Conservation (phyloP, 2,329 filamentous ascomycete species). For the Neofusicoccum umdonicola region DNA sequence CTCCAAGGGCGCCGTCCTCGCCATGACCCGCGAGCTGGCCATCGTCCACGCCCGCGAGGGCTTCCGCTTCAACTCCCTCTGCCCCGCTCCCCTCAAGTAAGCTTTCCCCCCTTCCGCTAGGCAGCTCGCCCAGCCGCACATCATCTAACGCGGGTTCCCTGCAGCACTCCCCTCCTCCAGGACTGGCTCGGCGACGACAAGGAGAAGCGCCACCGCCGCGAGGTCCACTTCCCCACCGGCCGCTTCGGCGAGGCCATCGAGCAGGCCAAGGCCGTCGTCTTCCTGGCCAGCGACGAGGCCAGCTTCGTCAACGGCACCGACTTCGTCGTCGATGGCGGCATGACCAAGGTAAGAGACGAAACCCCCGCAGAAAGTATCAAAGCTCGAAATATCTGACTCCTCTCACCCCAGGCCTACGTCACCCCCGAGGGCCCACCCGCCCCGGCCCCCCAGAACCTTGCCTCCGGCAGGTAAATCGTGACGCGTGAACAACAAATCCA, state of each 20-base stretch:
- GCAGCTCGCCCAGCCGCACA: not conserved
- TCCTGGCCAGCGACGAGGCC: slow-evolving; percentile 82
- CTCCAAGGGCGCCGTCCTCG: slow-evolving; percentile 87
- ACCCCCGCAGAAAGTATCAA: not conserved
- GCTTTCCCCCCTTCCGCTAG: slow-evolving; percentile 18
- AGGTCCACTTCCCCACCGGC: slow-evolving; percentile 85
- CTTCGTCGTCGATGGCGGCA: slow-evolving; percentile 92
- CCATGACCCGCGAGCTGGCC: slow-evolving; percentile 84
- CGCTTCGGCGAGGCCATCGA: slow-evolving; percentile 92
- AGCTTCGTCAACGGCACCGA: slow-evolving; percentile 89
- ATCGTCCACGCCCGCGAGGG: slow-evolving; percentile 90
- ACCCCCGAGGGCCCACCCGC: slow-evolving; percentile 59
- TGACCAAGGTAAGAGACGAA: slow-evolving; percentile 65
- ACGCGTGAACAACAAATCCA: not conserved
- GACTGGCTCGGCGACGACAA: slow-evolving; percentile 89
- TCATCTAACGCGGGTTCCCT: not conserved
- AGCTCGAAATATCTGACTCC: slow-evolving; percentile 33
- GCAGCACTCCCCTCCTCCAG: slow-evolving; percentile 78
- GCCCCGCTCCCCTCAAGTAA: slow-evolving; percentile 82
- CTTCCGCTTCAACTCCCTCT: slow-evolving; percentile 86
- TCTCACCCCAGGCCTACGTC: slow-evolving; percentile 57
- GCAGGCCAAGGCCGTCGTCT: slow-evolving; percentile 85
- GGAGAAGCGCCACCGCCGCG: slow-evolving; percentile 75
- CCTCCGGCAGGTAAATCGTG: slow-evolving; percentile 18
- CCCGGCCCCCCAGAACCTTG: slow-evolving; percentile 52